Base-by-base conservation (phyloP, 1,284 basidiomycete species). In the Ganoderma sinense region DNA sequence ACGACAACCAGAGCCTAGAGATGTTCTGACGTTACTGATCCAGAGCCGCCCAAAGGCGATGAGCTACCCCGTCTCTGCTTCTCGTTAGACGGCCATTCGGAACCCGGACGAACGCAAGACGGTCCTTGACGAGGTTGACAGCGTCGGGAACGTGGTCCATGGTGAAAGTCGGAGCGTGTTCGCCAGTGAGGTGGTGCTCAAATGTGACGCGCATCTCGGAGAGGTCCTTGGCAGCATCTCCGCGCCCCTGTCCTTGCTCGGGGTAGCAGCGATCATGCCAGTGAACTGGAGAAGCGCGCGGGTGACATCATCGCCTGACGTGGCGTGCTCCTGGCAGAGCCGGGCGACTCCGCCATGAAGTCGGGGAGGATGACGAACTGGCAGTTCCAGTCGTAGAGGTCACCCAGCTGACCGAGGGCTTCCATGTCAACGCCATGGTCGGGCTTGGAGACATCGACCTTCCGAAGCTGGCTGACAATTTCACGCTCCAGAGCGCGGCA, bases 231-330 rank as follows among this genome's bases (percentile, higher is more conserved):
- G 87, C 84, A 84, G 74, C 33, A 95, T 87, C 31, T 88, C 84
- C 45, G 82, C 74, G 23, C 84, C 82, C 36, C 90, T 80, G 2
- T 81, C 77, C 51, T 83, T 74, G 58, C 86, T 84, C 2, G 93
- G 92, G 1, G 92, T 91, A 18, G 92, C 93, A 2, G 89, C 88
- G 51, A 89, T 83, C 86, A 95, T 94, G 84, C n/a, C n/a, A n/a
- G n/a, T n/a, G 84, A 95, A 95, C 73, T 90, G 87, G 36, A 95
- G 81, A 13, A 94, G 87, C 5, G 93, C 90, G 18, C 85, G 81
- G 1, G 86, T 78, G 20, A 85, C 84, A 78, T 90, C 82, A 41
- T 75, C n/a, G n/a, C 83, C n/a, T 10, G 80, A 55, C 56, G 85
- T 82, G 5, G 78, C 76, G 23, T 74, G 69, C 63, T 72, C 69